These are phyloP conservation scores for Tieghemiomyces parasiticus DNA, from an alignment of 192 early-diverging fungal genomes.

Conservation along the genomic window DNA sequence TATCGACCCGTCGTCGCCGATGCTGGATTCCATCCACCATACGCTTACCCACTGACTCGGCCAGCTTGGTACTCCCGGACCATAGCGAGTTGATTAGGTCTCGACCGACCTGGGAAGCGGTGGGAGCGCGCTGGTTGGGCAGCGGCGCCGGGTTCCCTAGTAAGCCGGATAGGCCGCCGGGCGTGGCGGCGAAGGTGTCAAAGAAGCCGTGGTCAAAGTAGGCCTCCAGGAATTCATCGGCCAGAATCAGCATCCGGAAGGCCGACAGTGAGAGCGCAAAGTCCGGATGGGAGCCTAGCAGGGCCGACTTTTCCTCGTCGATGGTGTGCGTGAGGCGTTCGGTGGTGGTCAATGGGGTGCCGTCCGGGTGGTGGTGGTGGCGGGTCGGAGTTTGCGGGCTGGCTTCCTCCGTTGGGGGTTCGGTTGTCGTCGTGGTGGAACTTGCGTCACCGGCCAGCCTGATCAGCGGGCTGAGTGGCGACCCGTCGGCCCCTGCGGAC, in stretches of 20 bases:
- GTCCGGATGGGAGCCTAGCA: conserved; percentile 19
- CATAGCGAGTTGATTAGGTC: conserved; percentile 8
- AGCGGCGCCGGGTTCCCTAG: not conserved
- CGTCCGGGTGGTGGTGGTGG: too few species aligned
- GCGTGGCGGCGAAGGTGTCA: conserved; percentile 5
- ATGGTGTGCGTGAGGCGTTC: conserved; percentile 15
- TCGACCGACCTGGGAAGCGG: conserved; percentile 9
- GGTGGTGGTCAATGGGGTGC: too few species aligned
- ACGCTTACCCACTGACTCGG: conserved; percentile 7
- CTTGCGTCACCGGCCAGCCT: not conserved
- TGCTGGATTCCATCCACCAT: conserved; percentile 10
- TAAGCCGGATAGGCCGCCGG: not conserved
- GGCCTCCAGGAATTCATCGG: conserved; percentile 67
- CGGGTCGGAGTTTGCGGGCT: conserved; percentile 15
- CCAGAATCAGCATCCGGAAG: conserved; percentile 71
- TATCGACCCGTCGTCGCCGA: not conserved
- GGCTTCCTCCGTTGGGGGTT: too few species aligned
- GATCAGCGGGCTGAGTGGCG: not conserved
- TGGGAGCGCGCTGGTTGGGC: not conserved
- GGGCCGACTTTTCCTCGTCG: conserved; percentile 21
- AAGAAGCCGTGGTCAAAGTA: conserved; percentile 47
- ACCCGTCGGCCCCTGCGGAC: not conserved
- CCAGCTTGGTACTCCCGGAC: not conserved
- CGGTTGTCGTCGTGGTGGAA: too few species aligned
- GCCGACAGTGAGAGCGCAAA: conserved; percentile 24